phyloP scores from a whole-genome alignment of 306 rosid species.

The Abrus precatorius region DNA sequence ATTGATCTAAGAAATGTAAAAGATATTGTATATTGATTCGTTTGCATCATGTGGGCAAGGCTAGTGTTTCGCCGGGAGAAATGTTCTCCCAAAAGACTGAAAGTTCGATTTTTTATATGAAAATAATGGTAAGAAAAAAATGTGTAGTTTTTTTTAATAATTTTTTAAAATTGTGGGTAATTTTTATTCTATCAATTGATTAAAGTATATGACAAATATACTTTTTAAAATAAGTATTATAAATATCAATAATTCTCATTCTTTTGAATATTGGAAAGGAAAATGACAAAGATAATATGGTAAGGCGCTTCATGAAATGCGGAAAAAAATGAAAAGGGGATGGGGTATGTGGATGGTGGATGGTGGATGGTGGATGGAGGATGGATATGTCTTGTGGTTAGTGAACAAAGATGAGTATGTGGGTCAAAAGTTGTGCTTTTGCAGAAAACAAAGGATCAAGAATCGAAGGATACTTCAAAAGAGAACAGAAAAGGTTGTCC shows the following conservation, averaged over 20 bases:
- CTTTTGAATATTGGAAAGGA: background rate
- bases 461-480: conserved; percentile 48
- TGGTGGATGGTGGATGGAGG: conserved; percentile 45
- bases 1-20: background rate
- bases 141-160: too few relatives aligned
- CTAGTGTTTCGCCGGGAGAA: background rate
- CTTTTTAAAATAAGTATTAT: too few relatives aligned
- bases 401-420: conserved; percentile 37
- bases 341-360: conserved; percentile 31
- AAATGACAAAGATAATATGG: conserved; percentile 2
- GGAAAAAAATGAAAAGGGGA: background rate
- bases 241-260: too few relatives aligned
- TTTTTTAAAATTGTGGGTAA: too few relatives aligned
- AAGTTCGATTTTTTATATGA: background rate
- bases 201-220: too few relatives aligned
- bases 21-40: conserved; percentile 22
- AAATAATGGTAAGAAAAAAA: conserved; percentile 18
- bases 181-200: too few relatives aligned
- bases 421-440: conserved; percentile 59
- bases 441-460: conserved; percentile 51
- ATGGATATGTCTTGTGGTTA: conserved; percentile 38
- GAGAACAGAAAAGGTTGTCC: conserved; percentile 39
- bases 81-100: background rate
- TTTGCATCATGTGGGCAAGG: background rate
- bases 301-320: background rate